Evolutionary conservation across 495 filamentous ascomycete species (phyloP).

Genomic region (Podospora anserina): DNA sequence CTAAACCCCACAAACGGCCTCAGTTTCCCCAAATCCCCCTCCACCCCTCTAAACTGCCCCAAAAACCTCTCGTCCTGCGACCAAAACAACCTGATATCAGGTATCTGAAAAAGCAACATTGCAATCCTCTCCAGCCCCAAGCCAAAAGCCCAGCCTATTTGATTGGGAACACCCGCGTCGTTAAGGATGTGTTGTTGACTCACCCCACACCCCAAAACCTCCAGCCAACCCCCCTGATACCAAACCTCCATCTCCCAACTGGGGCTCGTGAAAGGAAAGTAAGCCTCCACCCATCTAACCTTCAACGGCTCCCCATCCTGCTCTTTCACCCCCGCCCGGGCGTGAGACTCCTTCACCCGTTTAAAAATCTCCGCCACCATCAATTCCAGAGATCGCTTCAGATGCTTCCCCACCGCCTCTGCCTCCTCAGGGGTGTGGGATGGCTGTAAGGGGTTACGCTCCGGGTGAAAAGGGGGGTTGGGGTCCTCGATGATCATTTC

Average conservation of each 20-base stretch:
- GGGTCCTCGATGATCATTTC: constrained; percentile 76
- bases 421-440: constrained; percentile 73
- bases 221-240: constrained; percentile 93
- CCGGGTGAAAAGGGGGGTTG: constrained; percentile 72
- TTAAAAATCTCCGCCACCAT: constrained; percentile 88
- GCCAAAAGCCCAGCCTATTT: constrained; percentile 94
- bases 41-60: constrained; percentile 66
- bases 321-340: constrained; percentile 41
- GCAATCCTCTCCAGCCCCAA: constrained; percentile 89
- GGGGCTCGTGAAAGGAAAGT: constrained; percentile 93
- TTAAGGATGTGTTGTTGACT: constrained; percentile 74
- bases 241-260: constrained; percentile 95
- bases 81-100: constrained; percentile 98
- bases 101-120: constrained; percentile 93
- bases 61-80: constrained; percentile 78
- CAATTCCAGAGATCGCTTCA: constrained; percentile 84
- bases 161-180: constrained; percentile 69
- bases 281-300: constrained; percentile 93
- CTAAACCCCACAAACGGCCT: constrained; percentile 79
- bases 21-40: constrained; percentile 47
- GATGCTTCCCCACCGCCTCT: constrained; percentile 76
- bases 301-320: constrained; percentile 64
- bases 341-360: constrained; percentile 52
- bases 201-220: constrained; percentile 91
- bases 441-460: constrained; percentile 79